These are phyloP conservation scores for Cairneyella variabilis DNA, from an alignment of 495 filamentous ascomycete species.

Conservation along the genomic window DNA sequence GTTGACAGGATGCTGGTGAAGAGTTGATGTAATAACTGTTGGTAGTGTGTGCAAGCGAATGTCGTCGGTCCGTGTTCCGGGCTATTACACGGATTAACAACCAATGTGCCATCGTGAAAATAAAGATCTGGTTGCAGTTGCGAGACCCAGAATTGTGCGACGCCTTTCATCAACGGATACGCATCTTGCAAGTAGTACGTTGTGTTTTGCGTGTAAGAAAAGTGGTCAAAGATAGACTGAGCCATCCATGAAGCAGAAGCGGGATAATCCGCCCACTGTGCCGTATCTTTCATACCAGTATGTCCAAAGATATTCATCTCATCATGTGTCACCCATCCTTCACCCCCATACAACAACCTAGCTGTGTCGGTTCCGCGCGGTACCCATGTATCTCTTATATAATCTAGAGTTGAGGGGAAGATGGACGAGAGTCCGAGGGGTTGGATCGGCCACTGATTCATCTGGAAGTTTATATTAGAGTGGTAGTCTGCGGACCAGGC, in stretches of 20 bases:
- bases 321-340: slow-evolving; percentile 45
- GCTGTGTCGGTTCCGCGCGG: slow-evolving; percentile 47
- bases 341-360: slow-evolving; percentile 40
- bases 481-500: slow-evolving; percentile 50
- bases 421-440: slow-evolving; percentile 27
- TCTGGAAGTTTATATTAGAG: slow-evolving; percentile 49
- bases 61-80: slow-evolving; percentile 50
- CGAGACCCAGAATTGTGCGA: slow-evolving; percentile 44
- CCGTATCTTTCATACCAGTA: slow-evolving; percentile 39
- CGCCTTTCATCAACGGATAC: slow-evolving; percentile 45
- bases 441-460: slow-evolving; percentile 33
- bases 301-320: slow-evolving; percentile 50
- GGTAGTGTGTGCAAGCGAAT: slow-evolving; percentile 47
- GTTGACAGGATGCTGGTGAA: slow-evolving; percentile 35
- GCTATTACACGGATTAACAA: slow-evolving; percentile 48
- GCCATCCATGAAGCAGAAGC: slow-evolving; percentile 45
- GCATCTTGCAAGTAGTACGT: slow-evolving; percentile 38
- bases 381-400: slow-evolving; percentile 49
- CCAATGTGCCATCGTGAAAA: slow-evolving; percentile 46
- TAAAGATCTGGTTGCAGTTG: slow-evolving; percentile 40
- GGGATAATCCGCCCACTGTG: slow-evolving; percentile 40
- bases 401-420: slow-evolving; percentile 37
- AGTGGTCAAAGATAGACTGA: slow-evolving; percentile 47
- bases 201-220: slow-evolving; percentile 40
- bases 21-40: slow-evolving; percentile 44